Evolutionary conservation across 208 protist species (phyloP).

Genomic region (Leishmania aethiopica): DNA sequence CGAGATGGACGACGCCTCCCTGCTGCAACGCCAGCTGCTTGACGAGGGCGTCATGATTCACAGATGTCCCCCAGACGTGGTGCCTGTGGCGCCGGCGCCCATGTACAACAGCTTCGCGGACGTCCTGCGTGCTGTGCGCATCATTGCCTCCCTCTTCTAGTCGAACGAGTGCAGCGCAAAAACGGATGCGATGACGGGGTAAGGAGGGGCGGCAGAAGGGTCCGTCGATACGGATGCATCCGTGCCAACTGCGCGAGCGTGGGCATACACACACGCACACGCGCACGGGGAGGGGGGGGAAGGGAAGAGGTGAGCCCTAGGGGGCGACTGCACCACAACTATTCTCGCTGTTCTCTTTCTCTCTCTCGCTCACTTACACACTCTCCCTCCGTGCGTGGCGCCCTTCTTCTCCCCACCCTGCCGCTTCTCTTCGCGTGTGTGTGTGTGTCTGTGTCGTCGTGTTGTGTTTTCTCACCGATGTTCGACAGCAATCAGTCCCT

Average conservation of each 20-base stretch:
- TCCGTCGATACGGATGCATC: not conserved
- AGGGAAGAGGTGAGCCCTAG: constrained; percentile 3
- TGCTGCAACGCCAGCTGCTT: constrained; percentile 53
- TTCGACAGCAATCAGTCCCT: not conserved
- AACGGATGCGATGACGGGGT: not conserved
- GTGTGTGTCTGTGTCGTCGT: not conserved
- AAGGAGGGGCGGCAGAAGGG: not conserved
- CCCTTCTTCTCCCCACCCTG: not conserved
- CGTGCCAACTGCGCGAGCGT: not conserved
- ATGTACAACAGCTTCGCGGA: constrained; percentile 95
- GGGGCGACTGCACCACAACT: not conserved
- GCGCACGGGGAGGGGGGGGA: not conserved
- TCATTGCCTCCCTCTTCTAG: constrained; percentile 49
- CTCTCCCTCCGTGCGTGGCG: not conserved
- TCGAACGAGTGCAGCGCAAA: not conserved
- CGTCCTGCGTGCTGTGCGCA: constrained; percentile 68
- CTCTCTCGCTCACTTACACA: not conserved
- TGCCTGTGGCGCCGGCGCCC: constrained; percentile 82
- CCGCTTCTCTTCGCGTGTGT: not conserved
- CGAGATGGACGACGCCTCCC: constrained; percentile 43
- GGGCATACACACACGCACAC: not conserved
- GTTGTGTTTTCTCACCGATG: not conserved
- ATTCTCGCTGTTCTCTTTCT: constrained; percentile 5
- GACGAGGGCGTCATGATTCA: constrained; percentile 64
- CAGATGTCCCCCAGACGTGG: constrained; percentile 58